These are phyloP conservation scores for Leptographium procerum DNA, from an alignment of 2,329 filamentous ascomycete genomes.

Conservation along the genomic window DNA sequence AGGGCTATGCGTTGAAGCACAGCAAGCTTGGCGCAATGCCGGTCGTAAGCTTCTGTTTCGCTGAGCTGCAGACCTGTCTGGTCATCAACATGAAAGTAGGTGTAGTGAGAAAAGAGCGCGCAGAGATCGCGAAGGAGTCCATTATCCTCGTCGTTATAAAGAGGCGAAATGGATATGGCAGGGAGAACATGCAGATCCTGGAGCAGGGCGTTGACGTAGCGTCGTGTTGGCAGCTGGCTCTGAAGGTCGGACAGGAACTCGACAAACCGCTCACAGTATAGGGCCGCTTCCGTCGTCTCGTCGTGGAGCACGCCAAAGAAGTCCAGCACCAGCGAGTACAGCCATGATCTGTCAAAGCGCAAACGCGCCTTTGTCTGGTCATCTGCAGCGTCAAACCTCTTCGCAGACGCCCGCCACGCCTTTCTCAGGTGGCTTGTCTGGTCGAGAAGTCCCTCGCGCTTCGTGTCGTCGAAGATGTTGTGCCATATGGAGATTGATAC, in stretches of 20 bases:
- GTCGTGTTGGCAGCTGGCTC: constrained; percentile 84
- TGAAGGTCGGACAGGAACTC: constrained; percentile 85
- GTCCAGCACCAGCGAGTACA: constrained; percentile 75
- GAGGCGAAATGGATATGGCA: constrained; percentile 63
- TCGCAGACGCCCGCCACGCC: constrained; percentile 77
- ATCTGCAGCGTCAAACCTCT: constrained; percentile 80
- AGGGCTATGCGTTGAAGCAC: constrained; percentile 67
- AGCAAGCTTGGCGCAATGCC: constrained; percentile 66
- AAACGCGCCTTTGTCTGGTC: constrained; percentile 66
- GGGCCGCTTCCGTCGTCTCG: constrained; percentile 45
- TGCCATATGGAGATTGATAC: constrained; percentile 96
- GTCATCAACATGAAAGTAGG: constrained; percentile 82
- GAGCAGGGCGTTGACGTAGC: constrained; percentile 83
- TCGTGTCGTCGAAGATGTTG: constrained; percentile 68
- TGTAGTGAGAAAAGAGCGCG: constrained; percentile 73
- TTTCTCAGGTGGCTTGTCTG: constrained; percentile 68
- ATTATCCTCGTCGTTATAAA: constrained; percentile 66
- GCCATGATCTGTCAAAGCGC: constrained; percentile 87
- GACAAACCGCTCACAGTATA: constrained; percentile 86
- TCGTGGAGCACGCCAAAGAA: constrained; percentile 67
- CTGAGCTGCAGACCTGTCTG: constrained; percentile 71
- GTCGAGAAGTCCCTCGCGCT: constrained; percentile 62
- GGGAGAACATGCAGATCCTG: constrained; percentile 77
- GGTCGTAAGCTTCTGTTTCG: constrained; percentile 62
- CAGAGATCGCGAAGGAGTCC: constrained; percentile 70